Evolutionary conservation across 305 asterid genomes (phyloP).

Genomic region (Plantago rigida): DNA sequence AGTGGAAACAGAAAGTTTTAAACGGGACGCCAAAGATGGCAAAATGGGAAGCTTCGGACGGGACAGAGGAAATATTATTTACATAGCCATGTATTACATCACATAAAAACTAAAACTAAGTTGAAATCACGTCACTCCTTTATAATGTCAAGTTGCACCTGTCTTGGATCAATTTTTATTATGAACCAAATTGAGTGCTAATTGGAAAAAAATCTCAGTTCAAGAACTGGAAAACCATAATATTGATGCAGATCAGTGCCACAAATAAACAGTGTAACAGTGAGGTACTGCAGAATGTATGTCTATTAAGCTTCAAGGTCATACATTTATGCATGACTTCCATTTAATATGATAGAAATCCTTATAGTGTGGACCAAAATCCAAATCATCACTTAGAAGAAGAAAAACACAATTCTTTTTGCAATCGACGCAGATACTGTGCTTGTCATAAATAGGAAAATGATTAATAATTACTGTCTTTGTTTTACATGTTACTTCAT

Average conservation of each 20-base stretch:
- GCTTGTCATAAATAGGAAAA: not conserved
- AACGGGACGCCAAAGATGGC: no score
- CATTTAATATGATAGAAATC: not conserved
- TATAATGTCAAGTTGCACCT: slow-evolving; percentile 5
- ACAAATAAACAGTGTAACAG: not conserved
- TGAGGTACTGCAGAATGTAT: not conserved
- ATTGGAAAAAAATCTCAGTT: not conserved
- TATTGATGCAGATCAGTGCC: not conserved
- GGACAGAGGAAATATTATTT: no score
- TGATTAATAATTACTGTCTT: not conserved
- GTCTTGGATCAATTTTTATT: no score
- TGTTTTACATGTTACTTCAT: not conserved
- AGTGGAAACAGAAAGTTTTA: no score
- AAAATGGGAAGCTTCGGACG: no score
- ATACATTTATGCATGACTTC: not conserved
- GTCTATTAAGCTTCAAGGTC: not conserved
- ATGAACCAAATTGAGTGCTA: not conserved
- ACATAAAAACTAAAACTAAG: not conserved
- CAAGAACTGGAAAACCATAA: not conserved
- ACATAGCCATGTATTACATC: no score
- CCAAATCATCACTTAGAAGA: no score
- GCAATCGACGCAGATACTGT: no score
- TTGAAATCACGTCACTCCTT: not conserved
- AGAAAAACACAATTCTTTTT: no score
- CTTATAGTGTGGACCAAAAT: not conserved